Percentiles rank a stretch among this genome's conserved stretches.
These are phyloP conservation scores for Biscutella auriculata DNA, from an alignment of 441 rosid species.

Conservation along the genomic window DNA sequence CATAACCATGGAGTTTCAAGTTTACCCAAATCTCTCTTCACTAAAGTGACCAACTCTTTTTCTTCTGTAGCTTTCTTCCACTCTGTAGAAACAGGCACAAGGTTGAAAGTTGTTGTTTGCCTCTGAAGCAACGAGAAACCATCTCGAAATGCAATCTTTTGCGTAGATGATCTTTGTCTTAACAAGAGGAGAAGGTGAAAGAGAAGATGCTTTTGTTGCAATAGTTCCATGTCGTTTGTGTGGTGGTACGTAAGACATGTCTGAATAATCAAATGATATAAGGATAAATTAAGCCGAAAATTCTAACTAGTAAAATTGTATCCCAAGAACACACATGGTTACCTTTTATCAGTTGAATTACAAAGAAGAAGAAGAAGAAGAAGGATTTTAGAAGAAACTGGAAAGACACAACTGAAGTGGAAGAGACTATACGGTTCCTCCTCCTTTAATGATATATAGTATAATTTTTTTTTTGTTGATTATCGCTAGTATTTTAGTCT, in stretches of 20 bases:
- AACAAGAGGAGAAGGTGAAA: constrained; percentile 7
- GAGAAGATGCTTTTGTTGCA: constrained; percentile 18
- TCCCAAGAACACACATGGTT: no score
- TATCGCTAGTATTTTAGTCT: no score
- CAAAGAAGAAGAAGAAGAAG: no score
- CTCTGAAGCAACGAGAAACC: constrained; percentile 41
- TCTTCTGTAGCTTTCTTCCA: not conserved
- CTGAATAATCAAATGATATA: not conserved
- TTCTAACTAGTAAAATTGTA: not conserved
- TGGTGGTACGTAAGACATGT: constrained; percentile 50
- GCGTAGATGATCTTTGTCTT: constrained; percentile 34
- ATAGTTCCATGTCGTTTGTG: constrained; percentile 40
- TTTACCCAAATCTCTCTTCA: constrained; percentile 9
- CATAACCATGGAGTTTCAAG: constrained; percentile 29
- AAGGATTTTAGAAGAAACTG: no score
- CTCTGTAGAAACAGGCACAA: constrained; percentile 32
- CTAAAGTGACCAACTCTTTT: not conserved
- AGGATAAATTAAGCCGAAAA: not conserved
- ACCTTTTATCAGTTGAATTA: no score
- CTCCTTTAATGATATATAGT: no score
- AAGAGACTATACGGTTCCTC: no score
- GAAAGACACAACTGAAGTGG: no score
- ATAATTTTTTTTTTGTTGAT: no score
- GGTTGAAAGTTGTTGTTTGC: constrained; percentile 7
- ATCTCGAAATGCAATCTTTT: constrained; percentile 26